A percentile compares a stretch with the other conserved stretches of the same genome.
These are phyloP conservation scores for Conringia planisiliqua DNA, from an alignment of 345 rosid genomes.

Conservation along the genomic window DNA sequence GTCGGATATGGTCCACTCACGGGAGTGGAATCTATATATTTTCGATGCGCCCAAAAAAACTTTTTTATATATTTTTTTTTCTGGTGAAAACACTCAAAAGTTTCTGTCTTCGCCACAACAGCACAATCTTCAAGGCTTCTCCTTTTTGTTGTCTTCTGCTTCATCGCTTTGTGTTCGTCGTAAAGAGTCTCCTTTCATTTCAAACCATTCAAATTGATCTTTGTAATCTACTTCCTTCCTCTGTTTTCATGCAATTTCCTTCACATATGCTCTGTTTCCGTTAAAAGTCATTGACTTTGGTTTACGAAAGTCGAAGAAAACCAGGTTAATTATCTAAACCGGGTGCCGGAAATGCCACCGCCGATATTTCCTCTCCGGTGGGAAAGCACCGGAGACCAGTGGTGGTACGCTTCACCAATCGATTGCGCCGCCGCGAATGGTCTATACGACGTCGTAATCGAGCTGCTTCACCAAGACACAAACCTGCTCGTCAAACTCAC, in stretches of 20 bases:
- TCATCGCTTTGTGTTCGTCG: constrained; percentile 16
- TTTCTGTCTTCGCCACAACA: constrained; percentile 13
- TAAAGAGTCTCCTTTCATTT: not conserved
- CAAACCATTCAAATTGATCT: constrained; percentile 4
- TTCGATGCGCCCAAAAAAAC: constrained; percentile 15
- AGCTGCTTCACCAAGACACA: constrained; percentile 83
- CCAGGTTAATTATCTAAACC: not conserved
- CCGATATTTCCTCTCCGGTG: constrained; percentile 86
- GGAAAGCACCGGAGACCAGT: constrained; percentile 98
- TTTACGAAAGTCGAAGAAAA: not conserved
- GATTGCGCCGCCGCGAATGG: constrained; percentile 99
- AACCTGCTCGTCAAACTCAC: constrained; percentile 97
- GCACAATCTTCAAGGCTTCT: constrained; percentile 31
- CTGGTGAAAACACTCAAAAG: constrained; percentile 15
- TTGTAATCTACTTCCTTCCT: constrained; percentile 4
- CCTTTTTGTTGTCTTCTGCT: constrained; percentile 26
- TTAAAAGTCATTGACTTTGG: constrained; percentile 3
- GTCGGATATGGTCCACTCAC: constrained; percentile 32
- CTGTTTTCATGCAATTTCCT: not conserved
- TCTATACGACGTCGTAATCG: constrained; percentile 70
- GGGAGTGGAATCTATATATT: constrained; percentile 24
- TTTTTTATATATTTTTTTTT: not conserved
- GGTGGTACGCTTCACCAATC: constrained; percentile 98
- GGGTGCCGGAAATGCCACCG: constrained; percentile 51
- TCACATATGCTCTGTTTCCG: constrained; percentile 4